Base-by-base conservation (phyloP, 2,329 filamentous ascomycete species). In the Phyllosticta citriasiana region DNA sequence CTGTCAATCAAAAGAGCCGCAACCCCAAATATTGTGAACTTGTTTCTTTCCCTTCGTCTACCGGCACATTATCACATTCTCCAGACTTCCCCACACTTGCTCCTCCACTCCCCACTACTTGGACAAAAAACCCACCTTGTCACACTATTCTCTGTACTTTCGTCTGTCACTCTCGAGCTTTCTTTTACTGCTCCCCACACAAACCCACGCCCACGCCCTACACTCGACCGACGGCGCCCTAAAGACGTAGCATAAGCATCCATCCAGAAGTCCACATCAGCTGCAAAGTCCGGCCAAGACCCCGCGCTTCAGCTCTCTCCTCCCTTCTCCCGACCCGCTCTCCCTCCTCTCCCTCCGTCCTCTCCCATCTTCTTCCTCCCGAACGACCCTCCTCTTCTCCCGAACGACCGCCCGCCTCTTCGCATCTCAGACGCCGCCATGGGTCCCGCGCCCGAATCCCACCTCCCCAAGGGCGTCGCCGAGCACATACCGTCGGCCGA, bases 401-500 rank as follows among this genome's bases (percentile, higher is more conserved):
- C 40, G 16, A n/a, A n/a, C 40, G 40, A 7, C 40, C 40, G 40
- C 16, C 40, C 40, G 40, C 16, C n/a, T 16, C 40, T 5, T n/a
- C 16, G 16, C 40, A 7, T n/a, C 40, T 30, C 5, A 30, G 27
- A 30, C 27, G 40, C 16, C 12, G 40, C 14, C 40, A 47, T 47
- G 40, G 14, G 16, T n/a, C 6, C 40, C 40, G n/a, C 40, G 14
- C n/a, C 40, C 14, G 16, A 16, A 5, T 25, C 52, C 52, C 22
- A 33, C 54, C 25, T 56, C 33, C 27, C 54, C 50, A 24, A 27
- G 14, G 52, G 57, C 30, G 9, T 16, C 24, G 59, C 52, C 53
- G 24, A 55, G 52, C 33, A 53, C 27, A 24, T 61, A 8, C 59
- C 59, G 14, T 52, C 35, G 6, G 69, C 67, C 9, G 74, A 77